Conservation (phyloP, 163 green algal genomes). For the Scenedesmus sp. region DNA sequence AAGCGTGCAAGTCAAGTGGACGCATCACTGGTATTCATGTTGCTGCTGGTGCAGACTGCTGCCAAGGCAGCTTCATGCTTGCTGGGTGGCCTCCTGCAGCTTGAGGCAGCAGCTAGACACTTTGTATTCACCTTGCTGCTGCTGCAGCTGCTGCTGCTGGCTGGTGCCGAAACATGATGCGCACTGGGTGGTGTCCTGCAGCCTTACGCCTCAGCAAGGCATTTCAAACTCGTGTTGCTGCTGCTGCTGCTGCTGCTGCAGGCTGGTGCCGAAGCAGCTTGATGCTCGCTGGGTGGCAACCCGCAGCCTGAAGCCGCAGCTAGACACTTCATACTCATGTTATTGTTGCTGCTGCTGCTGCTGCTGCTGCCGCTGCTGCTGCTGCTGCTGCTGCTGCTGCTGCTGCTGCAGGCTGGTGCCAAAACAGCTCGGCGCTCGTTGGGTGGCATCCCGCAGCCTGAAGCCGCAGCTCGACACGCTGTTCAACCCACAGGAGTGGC, state of each 20-base stretch:
- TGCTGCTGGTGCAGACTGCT: conserved; percentile 28
- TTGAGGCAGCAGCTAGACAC: not conserved
- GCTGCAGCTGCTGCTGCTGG: not conserved
- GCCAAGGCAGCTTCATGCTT: conserved; percentile 45
- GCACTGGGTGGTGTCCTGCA: conserved; percentile 31
- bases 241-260: not conserved
- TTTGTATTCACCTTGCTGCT: not conserved
- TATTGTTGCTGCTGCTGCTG: too few species aligned
- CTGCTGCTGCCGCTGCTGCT: not conserved
- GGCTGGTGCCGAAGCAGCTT: conserved; percentile 48
- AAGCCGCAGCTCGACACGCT: conserved; percentile 38
- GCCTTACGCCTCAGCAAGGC: conserved; percentile 17
- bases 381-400: not conserved
- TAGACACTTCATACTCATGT: too few species aligned
- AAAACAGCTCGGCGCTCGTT: conserved; percentile 51
- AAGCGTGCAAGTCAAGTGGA: too few species aligned
- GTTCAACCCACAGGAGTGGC: conserved; percentile 41
- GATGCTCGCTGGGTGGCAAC: conserved; percentile 44
- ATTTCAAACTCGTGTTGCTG: not conserved
- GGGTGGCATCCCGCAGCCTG: conserved; percentile 41
- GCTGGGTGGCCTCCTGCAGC: conserved; percentile 26
- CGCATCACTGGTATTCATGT: not conserved
- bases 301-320: conserved; percentile 31
- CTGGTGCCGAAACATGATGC: conserved; percentile 47
- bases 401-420: conserved; percentile 37